A percentile compares a stretch with the other conserved stretches of the same genome.
phyloP scores from a whole-genome alignment of 1,284 basidiomycete genomes.

The Somion occarium region DNA sequence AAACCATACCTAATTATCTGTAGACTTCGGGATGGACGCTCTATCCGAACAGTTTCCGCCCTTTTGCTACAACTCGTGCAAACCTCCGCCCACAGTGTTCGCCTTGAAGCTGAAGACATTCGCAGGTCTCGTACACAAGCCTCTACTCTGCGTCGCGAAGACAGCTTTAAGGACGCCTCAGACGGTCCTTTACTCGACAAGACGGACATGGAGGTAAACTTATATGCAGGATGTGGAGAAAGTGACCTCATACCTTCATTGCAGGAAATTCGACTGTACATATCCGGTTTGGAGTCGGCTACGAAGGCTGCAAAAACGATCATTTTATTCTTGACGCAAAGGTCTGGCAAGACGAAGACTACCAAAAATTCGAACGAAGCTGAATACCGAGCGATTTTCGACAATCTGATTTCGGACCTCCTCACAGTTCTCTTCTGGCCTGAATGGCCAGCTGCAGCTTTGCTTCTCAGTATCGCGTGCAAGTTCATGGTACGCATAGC shows the following conservation, averaged over 20 bases:
- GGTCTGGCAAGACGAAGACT: slow-evolving; percentile 79
- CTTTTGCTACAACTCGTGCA: slow-evolving; percentile 94
- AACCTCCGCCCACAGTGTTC: slow-evolving; percentile 81
- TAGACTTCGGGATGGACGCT: slow-evolving; percentile 75
- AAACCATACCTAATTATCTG: background rate
- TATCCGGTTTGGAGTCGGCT: slow-evolving; percentile 68
- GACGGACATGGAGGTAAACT: slow-evolving; percentile 54
- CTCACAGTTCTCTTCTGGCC: slow-evolving; percentile 90
- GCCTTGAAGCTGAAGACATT: slow-evolving; percentile 55
- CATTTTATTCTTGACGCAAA: slow-evolving; percentile 78
- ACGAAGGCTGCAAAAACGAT: slow-evolving; percentile 83
- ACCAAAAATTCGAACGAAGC: slow-evolving; percentile 87
- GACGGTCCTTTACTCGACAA: slow-evolving; percentile 58
- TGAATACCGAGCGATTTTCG: slow-evolving; percentile 88
- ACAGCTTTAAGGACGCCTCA: slow-evolving; percentile 44
- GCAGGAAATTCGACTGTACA: slow-evolving; percentile 66
- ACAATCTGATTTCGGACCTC: slow-evolving; percentile 85
- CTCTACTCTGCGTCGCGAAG: slow-evolving; percentile 55
- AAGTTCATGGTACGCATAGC: slow-evolving; percentile 75
- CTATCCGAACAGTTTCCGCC: slow-evolving; percentile 90
- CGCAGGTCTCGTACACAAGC: slow-evolving; percentile 58
- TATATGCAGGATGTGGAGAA: background rate
- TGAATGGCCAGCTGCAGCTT: slow-evolving; percentile 92
- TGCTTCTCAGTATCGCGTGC: slow-evolving; percentile 75
- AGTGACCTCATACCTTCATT: background rate